Evolutionary conservation across 331 rosid genomes (phyloP).

Genomic region (Acacia pycnantha): DNA sequence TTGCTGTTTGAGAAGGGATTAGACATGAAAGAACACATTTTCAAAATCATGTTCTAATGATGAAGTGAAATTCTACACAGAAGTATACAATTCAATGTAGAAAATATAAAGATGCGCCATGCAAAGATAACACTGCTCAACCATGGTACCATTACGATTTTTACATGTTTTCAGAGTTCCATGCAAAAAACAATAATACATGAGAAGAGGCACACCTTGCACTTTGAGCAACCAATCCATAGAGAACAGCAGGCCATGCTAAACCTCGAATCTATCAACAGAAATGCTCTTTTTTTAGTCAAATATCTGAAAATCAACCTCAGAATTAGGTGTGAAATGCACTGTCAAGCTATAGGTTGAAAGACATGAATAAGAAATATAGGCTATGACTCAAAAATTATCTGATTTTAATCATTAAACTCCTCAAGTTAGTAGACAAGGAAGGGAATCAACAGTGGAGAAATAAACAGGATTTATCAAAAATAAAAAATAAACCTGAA

Average conservation of each 20-base stretch:
- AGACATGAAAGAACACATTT: background rate
- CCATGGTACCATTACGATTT: background rate
- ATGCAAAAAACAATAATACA: background rate
- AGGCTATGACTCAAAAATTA: background rate
- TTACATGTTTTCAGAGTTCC: conserved; percentile 1
- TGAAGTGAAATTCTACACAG: background rate
- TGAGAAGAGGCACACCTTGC: conserved; percentile 31
- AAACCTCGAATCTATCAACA: conserved; percentile 44
- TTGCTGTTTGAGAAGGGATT: background rate
- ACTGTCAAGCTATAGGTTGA: background rate
- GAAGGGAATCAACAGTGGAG: background rate
- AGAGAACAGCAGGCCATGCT: conserved; percentile 43
- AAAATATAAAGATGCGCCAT: background rate
- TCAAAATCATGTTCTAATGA: background rate
- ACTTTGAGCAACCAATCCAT: conserved; percentile 38
- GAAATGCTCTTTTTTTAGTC: conserved; percentile 18
- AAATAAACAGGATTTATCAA: background rate
- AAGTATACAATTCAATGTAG: background rate
- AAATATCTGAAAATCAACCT: conserved; percentile 14
- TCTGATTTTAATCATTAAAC: background rate
- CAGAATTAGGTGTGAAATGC: conserved; percentile 4
- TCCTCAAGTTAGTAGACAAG: background rate
- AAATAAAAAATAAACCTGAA: conserved; percentile 32
- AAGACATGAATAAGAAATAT: background rate
- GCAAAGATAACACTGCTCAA: background rate